Evolutionary conservation across 1,139 yeast genomes (phyloP), one percentile per base, ranked within the genome.

Genomic region (Debaryomycetaceae sp.): DNA sequence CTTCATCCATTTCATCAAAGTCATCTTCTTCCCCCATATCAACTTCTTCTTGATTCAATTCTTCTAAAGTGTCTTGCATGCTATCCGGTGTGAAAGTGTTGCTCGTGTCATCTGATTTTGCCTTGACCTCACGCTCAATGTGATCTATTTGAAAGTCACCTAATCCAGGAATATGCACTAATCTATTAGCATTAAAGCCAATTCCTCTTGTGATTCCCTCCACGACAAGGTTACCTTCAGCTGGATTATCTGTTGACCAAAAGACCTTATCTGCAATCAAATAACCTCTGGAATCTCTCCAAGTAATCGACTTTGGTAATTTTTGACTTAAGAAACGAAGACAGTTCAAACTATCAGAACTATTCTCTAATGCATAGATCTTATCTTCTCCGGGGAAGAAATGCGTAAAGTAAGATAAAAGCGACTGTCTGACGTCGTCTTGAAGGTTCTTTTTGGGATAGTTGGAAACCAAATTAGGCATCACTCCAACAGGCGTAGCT

Each of bases 271-370:
- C 95, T 1, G 95, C 94, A 15, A 92, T 74, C 46, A 92, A 41
- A 66, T 91, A 94, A 6, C 96, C 94, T 58, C 98, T 75, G 18
- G 82, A 68, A 52, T 92, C 98, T 66, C 98, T 81, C 98, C 98
- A 94, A 30, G 78, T 76, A 33, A 94, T 72, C 2, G 88, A 81
- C 57, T 83, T 83, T 22, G 98, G 98, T 54, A 82, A 78, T 61
- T 83, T 87, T 56, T 92, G 98, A 56, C 96, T 86, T 31, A 94
- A 55, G 3, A 74, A 70, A 57, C 98, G 78, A 31, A 86, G 70
- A 39, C 89, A 81, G 53, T 85, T 87, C 26, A 75, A 50, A 17
- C 86, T 75, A 49, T 92, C 98, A 3, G 86, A 70, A 15, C 72
- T 66, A 35, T 65, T 67, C 52, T 88, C 95, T 41, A 88, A 63